Percentiles rank a stretch among this genome's conserved stretches.
Evolutionary conservation across 495 filamentous ascomycete species (phyloP).

Genomic region (Tuber brumale): DNA sequence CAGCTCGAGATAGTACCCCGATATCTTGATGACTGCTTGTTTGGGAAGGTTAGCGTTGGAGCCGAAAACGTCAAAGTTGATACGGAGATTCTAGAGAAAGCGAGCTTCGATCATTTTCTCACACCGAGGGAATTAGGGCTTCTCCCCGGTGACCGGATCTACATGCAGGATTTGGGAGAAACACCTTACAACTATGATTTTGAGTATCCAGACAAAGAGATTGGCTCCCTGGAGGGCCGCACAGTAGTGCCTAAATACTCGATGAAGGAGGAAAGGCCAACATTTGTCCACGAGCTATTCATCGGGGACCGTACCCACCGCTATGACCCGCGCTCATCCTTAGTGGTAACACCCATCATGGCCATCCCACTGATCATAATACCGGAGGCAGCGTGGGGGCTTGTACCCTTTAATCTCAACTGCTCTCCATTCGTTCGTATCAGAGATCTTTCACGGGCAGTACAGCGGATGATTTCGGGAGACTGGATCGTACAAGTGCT

Average conservation of each 20-base stretch:
- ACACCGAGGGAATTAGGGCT: slow-evolving; percentile 11
- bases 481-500: not conserved
- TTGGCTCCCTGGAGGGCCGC: not conserved
- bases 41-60: not conserved
- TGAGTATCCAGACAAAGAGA: not conserved
- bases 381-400: not conserved
- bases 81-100: not conserved
- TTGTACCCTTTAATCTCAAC: not conserved
- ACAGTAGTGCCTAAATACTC: not conserved
- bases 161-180: slow-evolving; percentile 3
- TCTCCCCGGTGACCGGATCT: not conserved
- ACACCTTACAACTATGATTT: slow-evolving; percentile 9
- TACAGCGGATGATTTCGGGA: not conserved
- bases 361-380: not conserved
- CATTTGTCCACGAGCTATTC: not conserved
- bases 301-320: not conserved
- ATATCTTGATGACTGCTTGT: not conserved
- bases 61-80: not conserved
- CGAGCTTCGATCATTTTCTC: not conserved
- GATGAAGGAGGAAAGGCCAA: not conserved
- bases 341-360: not conserved
- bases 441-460: not conserved
- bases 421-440: not conserved
- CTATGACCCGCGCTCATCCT: not conserved
- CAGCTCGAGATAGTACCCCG: slow-evolving; percentile 48